A percentile compares a stretch with the other conserved stretches of the same genome.
phyloP scores from a whole-genome alignment of 1,284 basidiomycete species.

The Apiotrichum gamsii region DNA sequence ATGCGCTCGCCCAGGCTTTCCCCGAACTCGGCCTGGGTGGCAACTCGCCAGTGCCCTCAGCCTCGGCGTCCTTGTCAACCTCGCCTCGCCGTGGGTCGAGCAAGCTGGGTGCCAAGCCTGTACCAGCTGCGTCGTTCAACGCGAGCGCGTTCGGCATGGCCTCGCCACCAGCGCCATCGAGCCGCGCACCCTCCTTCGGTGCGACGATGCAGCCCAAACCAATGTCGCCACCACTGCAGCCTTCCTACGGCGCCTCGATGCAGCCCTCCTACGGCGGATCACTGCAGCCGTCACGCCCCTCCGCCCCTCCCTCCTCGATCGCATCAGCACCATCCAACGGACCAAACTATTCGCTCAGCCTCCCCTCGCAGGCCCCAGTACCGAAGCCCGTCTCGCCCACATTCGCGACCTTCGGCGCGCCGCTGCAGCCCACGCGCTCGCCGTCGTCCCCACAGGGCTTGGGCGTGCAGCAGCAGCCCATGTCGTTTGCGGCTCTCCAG shows the following conservation, averaged over 20 bases:
- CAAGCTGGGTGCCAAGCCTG: slow-evolving; percentile 10
- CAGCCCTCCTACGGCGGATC: neutral
- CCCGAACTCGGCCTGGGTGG: slow-evolving; percentile 6
- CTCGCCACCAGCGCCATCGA: slow-evolving; percentile 3
- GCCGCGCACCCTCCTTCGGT: slow-evolving; percentile 3
- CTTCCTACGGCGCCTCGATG: neutral
- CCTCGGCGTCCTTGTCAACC: slow-evolving; percentile 2
- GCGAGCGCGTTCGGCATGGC: slow-evolving; percentile 24
- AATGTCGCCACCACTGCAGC: neutral
- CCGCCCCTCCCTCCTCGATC: neutral
- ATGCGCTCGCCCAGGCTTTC: slow-evolving; percentile 15
- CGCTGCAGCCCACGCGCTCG: slow-evolving; percentile 5
- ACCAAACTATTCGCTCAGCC: slow-evolving; percentile 43
- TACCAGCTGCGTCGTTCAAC: slow-evolving; percentile 40
- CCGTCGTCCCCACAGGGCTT: neutral
- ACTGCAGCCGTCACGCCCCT: neutral
- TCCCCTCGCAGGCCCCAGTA: slow-evolving; percentile 30
- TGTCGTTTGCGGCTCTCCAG: neutral
- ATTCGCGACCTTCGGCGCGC: slow-evolving; percentile 1
- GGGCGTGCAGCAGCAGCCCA: neutral
- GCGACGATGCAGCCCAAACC: slow-evolving; percentile 14
- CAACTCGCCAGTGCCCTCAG: neutral
- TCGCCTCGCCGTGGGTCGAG: neutral
- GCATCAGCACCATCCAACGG: slow-evolving; percentile 6
- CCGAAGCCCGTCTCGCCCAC: slow-evolving; percentile 3